These are phyloP conservation scores for Arabidopsis lyrata DNA, from an alignment of 441 rosid species.

Conservation along the genomic window DNA sequence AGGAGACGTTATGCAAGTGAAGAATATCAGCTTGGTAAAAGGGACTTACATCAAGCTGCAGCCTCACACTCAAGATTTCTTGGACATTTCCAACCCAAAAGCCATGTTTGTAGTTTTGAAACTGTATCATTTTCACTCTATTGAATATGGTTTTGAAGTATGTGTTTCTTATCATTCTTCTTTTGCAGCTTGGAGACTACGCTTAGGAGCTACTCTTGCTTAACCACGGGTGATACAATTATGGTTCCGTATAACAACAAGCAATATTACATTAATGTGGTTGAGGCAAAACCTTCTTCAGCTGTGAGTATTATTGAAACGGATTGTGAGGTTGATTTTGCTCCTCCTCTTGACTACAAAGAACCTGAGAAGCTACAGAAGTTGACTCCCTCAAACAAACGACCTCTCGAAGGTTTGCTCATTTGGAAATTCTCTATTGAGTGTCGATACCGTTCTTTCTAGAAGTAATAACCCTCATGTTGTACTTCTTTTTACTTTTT, in stretches of 20 bases:
- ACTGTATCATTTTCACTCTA: not conserved
- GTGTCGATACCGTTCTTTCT: not conserved
- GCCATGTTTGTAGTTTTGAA: slow-evolving; percentile 54
- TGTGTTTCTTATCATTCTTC: not conserved
- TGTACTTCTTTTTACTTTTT: not conserved
- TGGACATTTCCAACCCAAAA: slow-evolving; percentile 64
- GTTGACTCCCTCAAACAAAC: slow-evolving; percentile 47
- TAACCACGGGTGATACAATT: slow-evolving; percentile 68
- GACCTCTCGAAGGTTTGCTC: slow-evolving; percentile 55
- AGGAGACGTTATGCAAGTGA: slow-evolving; percentile 55
- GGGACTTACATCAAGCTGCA: slow-evolving; percentile 61
- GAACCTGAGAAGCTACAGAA: slow-evolving; percentile 60
- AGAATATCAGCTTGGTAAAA: slow-evolving; percentile 52
- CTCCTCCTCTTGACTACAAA: slow-evolving; percentile 70
- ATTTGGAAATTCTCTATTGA: not conserved
- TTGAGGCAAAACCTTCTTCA: slow-evolving; percentile 64
- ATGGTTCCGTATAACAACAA: slow-evolving; percentile 78
- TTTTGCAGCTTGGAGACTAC: slow-evolving; percentile 71
- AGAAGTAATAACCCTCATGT: not conserved
- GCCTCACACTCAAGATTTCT: slow-evolving; percentile 60
- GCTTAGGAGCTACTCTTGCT: slow-evolving; percentile 73
- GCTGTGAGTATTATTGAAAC: slow-evolving; percentile 78
- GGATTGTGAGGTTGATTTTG: slow-evolving; percentile 77
- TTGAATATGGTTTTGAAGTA: not conserved
- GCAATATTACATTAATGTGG: slow-evolving; percentile 61